Base-by-base conservation (phyloP, 805 yeast species). In the Lipomyces mesembrius region DNA sequence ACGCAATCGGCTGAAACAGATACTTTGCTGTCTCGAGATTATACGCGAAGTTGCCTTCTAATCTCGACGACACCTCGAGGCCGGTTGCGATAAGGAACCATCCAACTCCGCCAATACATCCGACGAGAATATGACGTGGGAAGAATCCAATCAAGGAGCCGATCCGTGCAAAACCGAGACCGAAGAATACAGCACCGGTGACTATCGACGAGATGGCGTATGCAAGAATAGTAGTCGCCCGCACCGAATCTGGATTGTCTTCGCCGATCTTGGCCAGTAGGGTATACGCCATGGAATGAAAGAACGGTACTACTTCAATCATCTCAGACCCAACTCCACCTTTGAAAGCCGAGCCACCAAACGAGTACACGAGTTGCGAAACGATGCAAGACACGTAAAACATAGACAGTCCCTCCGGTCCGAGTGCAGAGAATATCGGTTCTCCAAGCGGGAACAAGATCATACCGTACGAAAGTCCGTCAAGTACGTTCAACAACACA, bases 231-330 rank as follows among this genome's bases (percentile, higher is more conserved):
- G 97, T 92, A 0, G 99, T 95, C 0, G 97, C 88, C 46, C 92
- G 80, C 4, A 92, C 84, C 35, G 79, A 77, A n/a, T 77, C 77
- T 2, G 77, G 78, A 29, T 80, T 77, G 2, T 79, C 80, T 11
- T 79, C 83, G 8, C 88, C 88, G 73, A 91, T 81, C 27, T 83
- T 81, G 2, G 78, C 75, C 76, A 88, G 81, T 59, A 95, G 88
- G 14, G 88, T 81, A 34, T 85, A 81, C 0, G 98, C 98, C 97
- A 95, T 93, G 2, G 96, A 84, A 75, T 95, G 99, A 81, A 94
- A 94, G 77, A 95, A 95, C 1, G 99, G 99, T 1, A 97, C 96
- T n/a, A 95, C 92, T 77, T 95, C 99, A 71, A 95, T 95, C 99
- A 95, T 95, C 79, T 95, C 98, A 2, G 97, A 90, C 0, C 99